Percentiles rank a stretch among this genome's conserved stretches.
phyloP scores from a whole-genome alignment of 345 rosid genomes.

The Crucihimalaya himalaica region DNA sequence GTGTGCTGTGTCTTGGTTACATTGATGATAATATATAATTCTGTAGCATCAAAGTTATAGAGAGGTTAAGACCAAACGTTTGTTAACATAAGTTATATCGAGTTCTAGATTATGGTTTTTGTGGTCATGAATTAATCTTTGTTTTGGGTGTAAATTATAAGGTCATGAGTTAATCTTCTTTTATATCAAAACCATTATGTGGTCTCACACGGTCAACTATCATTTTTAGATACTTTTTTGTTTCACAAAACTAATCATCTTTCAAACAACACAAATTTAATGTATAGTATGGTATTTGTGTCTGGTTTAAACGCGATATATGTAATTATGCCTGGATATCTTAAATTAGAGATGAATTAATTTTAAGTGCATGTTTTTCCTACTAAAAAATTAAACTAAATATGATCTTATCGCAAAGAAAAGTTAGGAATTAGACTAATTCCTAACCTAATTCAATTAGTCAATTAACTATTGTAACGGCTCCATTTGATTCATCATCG shows the following conservation, averaged over 20 bases:
- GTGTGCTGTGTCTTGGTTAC: slow-evolving; percentile 26
- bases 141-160: no score
- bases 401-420: background rate
- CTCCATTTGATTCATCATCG: slow-evolving; percentile 12
- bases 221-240: background rate
- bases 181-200: background rate
- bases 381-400: background rate
- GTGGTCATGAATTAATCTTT: slow-evolving; percentile 9
- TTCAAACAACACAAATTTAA: background rate
- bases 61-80: background rate
- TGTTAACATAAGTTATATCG: background rate
- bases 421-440: slow-evolving; percentile 32
- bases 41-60: slow-evolving; percentile 1
- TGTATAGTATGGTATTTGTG: background rate
- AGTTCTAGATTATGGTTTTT: slow-evolving; percentile 10
- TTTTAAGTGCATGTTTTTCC: background rate
- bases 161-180: background rate
- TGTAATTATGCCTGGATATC: background rate
- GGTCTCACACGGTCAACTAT: slow-evolving; percentile 24
- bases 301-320: background rate
- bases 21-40: slow-evolving; percentile 5
- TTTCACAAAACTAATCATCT: slow-evolving; percentile 1
- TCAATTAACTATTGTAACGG: slow-evolving; percentile 21
- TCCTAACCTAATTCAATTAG: no score
- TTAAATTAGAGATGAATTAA: background rate